Evolutionary conservation across 805 yeast genomes (phyloP).

Genomic region (Debaryomyces prosopidis): DNA sequence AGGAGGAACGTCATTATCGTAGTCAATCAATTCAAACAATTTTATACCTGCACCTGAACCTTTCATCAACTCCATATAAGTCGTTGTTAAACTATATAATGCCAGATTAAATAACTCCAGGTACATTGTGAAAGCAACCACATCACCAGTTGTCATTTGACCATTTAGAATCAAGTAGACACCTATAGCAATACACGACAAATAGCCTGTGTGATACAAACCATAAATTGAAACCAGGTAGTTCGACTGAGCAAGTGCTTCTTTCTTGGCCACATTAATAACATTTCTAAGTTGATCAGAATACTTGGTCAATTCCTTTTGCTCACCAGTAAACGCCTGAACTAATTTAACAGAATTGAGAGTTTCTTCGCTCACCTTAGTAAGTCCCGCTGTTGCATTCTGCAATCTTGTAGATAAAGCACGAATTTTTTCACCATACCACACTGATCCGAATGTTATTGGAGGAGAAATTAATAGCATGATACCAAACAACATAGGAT

Average conservation of each 20-base stretch:
- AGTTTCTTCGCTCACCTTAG: conserved; percentile 45
- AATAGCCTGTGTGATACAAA: conserved; percentile 43
- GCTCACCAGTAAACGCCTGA: conserved; percentile 46
- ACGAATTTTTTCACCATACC: conserved; percentile 46
- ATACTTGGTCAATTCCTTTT: conserved; percentile 40
- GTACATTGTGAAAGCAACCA: conserved; percentile 48
- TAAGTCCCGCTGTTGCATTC: conserved; percentile 45
- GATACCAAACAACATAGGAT: conserved; percentile 43
- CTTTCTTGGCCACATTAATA: conserved; percentile 41
- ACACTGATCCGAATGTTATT: conserved; percentile 44
- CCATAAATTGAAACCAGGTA: conserved; percentile 44
- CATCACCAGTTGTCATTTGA: conserved; percentile 48
- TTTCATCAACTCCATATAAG: conserved; percentile 47
- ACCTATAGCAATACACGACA: conserved; percentile 44
- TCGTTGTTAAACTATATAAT: conserved; percentile 44
- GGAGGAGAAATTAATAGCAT: conserved; percentile 48
- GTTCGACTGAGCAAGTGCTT: conserved; percentile 46
- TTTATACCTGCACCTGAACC: conserved; percentile 49
- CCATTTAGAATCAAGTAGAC: conserved; percentile 43
- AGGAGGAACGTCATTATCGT: conserved; percentile 35
- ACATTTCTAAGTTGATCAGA: conserved; percentile 40
- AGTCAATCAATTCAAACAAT: conserved; percentile 43
- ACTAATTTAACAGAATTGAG: conserved; percentile 43
- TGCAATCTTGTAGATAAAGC: conserved; percentile 41
- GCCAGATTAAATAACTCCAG: conserved; percentile 46